phyloP scores from a whole-genome alignment of 306 rosid genomes.

The Hippophae tibetana region DNA sequence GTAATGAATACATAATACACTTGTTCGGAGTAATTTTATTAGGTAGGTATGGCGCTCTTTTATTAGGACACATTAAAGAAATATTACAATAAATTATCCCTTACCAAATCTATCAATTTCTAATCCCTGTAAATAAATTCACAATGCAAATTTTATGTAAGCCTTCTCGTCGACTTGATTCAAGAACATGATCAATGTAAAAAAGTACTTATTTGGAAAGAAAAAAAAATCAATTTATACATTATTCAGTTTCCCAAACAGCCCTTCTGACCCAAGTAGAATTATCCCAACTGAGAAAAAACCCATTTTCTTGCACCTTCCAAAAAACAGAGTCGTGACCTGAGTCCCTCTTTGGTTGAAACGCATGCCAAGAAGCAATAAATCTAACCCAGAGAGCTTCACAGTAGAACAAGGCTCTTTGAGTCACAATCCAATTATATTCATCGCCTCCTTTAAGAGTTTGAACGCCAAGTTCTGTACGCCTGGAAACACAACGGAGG shows the following conservation, averaged over 20 bases:
- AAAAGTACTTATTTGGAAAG: background rate
- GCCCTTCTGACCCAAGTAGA: slow-evolving; percentile 10
- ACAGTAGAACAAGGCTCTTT: background rate
- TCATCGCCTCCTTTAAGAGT: background rate
- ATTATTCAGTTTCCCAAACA: slow-evolving; percentile 9
- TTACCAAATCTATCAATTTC: too few relatives aligned
- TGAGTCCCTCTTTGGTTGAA: slow-evolving; percentile 12
- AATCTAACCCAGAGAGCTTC: slow-evolving; percentile 10
- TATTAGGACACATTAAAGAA: too few relatives aligned
- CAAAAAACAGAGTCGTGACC: slow-evolving; percentile 13
- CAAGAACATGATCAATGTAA: too few relatives aligned
- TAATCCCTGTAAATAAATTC: too few relatives aligned
- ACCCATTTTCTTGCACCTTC: slow-evolving; percentile 13
- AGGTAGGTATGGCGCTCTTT: too few relatives aligned
- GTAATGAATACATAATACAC: too few relatives aligned
- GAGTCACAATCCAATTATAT: background rate
- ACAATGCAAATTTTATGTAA: too few relatives aligned
- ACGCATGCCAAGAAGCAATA: slow-evolving; percentile 11
- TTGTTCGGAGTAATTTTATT: too few relatives aligned
- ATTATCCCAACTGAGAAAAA: slow-evolving; percentile 22
- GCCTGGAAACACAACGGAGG: background rate
- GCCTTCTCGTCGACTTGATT: too few relatives aligned
- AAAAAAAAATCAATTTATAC: background rate
- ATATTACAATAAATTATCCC: too few relatives aligned
- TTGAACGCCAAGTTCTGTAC: background rate